phyloP scores from a whole-genome alignment of 2,329 filamentous ascomycete genomes.

The Cladorrhinum sp. region DNA sequence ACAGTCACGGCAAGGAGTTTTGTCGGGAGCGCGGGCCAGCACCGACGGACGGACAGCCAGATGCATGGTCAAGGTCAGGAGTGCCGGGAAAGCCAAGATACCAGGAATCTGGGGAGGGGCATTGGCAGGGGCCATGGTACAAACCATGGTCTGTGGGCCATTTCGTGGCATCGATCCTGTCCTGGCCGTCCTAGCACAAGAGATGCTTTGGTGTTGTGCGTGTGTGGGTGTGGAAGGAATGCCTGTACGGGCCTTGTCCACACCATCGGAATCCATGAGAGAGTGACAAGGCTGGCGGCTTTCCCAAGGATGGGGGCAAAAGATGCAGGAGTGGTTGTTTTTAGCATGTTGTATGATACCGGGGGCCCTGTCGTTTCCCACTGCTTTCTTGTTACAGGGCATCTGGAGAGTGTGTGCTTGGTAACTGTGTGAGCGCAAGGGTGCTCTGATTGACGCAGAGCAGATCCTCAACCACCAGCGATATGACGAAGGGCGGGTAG shows the following conservation, averaged over 20 bases:
- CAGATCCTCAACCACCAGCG: constrained; percentile 19
- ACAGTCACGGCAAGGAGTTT: constrained; percentile 10
- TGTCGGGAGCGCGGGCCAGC: constrained; percentile 13
- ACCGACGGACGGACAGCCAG: constrained; percentile 9
- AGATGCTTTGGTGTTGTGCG: constrained; percentile 4
- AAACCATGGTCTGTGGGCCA: constrained; percentile 15
- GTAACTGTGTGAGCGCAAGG: constrained; percentile 21
- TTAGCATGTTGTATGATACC: constrained; percentile 23
- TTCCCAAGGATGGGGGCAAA: constrained; percentile 15
- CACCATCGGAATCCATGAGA: constrained; percentile 23
- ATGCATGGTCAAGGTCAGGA: constrained; percentile 9
- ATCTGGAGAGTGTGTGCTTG: constrained; percentile 15
- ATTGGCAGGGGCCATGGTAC: constrained; percentile 13
- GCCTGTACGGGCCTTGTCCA: constrained; percentile 21
- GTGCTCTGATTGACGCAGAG: constrained; percentile 19
- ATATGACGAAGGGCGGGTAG: constrained; percentile 14
- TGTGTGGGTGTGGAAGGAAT: constrained; percentile 8
- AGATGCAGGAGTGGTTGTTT: constrained; percentile 24
- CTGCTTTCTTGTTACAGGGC: constrained; percentile 21
- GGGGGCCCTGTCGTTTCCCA: constrained; percentile 20
- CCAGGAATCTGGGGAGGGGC: constrained; percentile 15
- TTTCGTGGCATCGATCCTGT: constrained; percentile 13
- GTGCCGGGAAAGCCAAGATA: constrained; percentile 18
- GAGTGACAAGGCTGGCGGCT: constrained; percentile 23
- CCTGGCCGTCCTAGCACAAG: constrained; percentile 4